Evolutionary conservation across 2,329 filamentous ascomycete genomes (phyloP).

Genomic region (Tolypocladium ovalisporum): DNA sequence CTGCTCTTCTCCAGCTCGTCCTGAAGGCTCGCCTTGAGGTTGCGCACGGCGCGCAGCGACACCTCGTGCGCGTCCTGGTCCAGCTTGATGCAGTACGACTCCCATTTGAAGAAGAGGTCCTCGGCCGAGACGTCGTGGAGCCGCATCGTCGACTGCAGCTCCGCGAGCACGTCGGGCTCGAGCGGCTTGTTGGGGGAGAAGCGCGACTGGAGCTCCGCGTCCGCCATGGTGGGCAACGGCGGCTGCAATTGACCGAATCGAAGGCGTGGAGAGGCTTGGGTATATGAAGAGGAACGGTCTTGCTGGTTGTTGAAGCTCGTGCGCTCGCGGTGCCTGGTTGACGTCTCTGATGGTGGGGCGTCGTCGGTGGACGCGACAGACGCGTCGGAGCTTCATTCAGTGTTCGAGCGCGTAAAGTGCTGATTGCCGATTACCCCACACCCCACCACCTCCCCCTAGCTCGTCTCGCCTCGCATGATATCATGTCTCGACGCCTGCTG

Average conservation of each 20-base stretch:
- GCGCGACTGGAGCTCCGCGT: conserved; percentile 20
- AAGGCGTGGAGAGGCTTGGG: background rate
- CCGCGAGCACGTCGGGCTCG: conserved; percentile 65
- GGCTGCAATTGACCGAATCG: background rate
- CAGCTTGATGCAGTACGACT: conserved; percentile 94
- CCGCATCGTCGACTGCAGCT: conserved; percentile 77
- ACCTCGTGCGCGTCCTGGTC: conserved; percentile 62
- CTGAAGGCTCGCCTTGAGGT: conserved; percentile 79
- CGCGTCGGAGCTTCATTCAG: background rate
- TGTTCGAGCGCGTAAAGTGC: background rate
- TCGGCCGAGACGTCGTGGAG: conserved; percentile 72
- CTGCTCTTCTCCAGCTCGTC: conserved; percentile 66
- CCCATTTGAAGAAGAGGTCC: conserved; percentile 97
- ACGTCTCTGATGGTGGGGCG: background rate
- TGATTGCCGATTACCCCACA: background rate
- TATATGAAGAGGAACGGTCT: background rate
- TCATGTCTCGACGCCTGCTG: too few species aligned
- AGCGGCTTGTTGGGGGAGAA: conserved; percentile 37
- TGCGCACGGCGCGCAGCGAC: conserved; percentile 58
- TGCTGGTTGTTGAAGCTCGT: background rate
- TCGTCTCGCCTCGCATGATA: background rate
- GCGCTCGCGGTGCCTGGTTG: background rate
- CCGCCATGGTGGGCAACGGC: conserved; percentile 19
- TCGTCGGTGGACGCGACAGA: background rate
- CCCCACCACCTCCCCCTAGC: background rate